Conservation (phyloP, 441 rosid species). For the Populus hybrid region DNA sequence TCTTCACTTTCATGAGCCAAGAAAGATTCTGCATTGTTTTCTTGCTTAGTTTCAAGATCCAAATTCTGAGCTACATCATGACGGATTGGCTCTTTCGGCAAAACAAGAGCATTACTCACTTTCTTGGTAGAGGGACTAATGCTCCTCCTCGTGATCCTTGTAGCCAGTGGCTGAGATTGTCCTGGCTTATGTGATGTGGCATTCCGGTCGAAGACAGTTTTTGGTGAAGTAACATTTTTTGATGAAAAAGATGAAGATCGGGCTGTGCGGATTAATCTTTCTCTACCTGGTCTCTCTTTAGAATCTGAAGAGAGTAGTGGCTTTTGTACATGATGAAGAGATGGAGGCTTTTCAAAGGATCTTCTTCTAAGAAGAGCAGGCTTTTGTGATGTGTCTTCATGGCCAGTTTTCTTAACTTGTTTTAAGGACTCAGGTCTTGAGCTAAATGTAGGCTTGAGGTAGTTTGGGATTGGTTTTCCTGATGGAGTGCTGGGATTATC, state of each 20-base stretch:
- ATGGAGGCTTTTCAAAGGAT: conserved; percentile 40
- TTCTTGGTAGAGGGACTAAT: conserved; percentile 8
- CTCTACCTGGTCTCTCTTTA: conserved; percentile 30
- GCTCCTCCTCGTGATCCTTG: conserved; percentile 17
- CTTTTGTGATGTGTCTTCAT: not conserved
- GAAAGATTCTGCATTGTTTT: conserved; percentile 10
- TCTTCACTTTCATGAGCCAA: conserved; percentile 19
- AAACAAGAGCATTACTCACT: conserved; percentile 7
- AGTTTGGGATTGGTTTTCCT: conserved; percentile 42
- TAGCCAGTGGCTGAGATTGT: conserved; percentile 19
- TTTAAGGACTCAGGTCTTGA: conserved; percentile 31
- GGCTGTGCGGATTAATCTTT: conserved; percentile 20
- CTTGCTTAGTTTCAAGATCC: conserved; percentile 18
- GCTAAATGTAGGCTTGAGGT: conserved; percentile 53
- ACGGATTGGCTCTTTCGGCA: conserved; percentile 1
- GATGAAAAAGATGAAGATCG: conserved; percentile 37
- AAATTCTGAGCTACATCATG: not conserved
- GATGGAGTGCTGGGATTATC: not conserved
- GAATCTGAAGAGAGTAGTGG: conserved; percentile 31
- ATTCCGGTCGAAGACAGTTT: conserved; percentile 22
- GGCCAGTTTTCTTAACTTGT: not conserved
- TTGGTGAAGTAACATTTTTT: conserved; percentile 18
- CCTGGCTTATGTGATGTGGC: conserved; percentile 23
- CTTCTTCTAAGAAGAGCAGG: conserved; percentile 41
- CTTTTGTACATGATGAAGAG: too few species aligned